These are phyloP conservation scores for Gossypium gossypioides DNA, from an alignment of 441 rosid genomes.

Conservation along the genomic window DNA sequence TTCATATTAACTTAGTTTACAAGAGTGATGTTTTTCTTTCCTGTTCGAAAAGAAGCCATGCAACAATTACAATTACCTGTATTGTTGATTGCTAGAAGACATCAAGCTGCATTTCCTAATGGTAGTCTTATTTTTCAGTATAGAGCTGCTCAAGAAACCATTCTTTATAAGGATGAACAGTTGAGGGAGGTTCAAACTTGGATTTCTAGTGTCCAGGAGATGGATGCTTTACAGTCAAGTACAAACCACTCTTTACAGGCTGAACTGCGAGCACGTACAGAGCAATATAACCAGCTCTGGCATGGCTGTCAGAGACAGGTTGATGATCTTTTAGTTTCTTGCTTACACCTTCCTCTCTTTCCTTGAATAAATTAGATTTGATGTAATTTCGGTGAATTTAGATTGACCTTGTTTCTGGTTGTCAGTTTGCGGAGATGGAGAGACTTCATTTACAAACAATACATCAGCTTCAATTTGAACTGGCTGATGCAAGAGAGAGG, in stretches of 20 bases:
- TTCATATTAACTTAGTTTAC: background rate
- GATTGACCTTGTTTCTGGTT: conserved; percentile 19
- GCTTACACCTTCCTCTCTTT: background rate
- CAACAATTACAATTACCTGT: background rate
- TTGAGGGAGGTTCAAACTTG: conserved; percentile 67
- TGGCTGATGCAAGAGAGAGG: conserved; percentile 63
- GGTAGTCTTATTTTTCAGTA: conserved; percentile 42
- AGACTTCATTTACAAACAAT: conserved; percentile 71
- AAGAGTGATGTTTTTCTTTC: background rate
- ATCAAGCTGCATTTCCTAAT: conserved; percentile 16
- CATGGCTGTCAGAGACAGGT: conserved; percentile 92
- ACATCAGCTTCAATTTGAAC: conserved; percentile 80
- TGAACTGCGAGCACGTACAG: conserved; percentile 73
- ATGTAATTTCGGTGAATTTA: background rate
- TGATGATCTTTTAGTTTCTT: conserved; percentile 12
- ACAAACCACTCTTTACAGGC: conserved; percentile 69
- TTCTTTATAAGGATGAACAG: conserved; percentile 77
- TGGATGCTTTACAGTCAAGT: conserved; percentile 73
- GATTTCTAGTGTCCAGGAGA: conserved; percentile 73
- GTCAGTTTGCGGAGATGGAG: conserved; percentile 82
- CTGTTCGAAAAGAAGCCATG: background rate
- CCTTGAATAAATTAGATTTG: background rate
- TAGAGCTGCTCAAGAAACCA: conserved; percentile 81
- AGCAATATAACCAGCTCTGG: conserved; percentile 87
- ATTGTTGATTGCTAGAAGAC: background rate